Evolutionary conservation across 1,139 yeast species (phyloP), one percentile per base, ranked within the genome.

Genomic region (Arxiozyma slooffiae): DNA sequence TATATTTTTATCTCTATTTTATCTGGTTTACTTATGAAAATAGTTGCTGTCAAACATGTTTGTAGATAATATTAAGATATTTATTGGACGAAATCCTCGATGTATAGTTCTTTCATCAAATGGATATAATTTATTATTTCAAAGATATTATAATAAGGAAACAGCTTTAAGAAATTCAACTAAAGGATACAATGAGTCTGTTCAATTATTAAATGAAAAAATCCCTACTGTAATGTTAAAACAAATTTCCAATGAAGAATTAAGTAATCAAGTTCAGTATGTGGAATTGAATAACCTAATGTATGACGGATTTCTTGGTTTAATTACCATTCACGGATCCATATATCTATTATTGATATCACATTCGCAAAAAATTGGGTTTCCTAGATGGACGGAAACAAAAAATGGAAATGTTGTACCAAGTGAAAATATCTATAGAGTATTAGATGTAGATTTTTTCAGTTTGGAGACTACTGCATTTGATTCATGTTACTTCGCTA

Each of bases 321-420:
- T 84, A 26, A 68, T 82, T 24, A 70, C 74, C 38, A 66, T 81
- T 22, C 80, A 81, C 56, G 77, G 77, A 5, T 71, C 74, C 47
- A 71, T 79, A 7, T 82, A 74, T 58, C 64, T 82, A 23, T 82
- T 82, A 1, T 76, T 83, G 46, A 75, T 85, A 40, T 77, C 84
- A 3, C 72, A 74, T 21, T 73, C 78, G n/a, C 68, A 69, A 34
- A 75, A 75, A 40, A 79, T 80, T 16, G 92, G 86, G 0, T 75
- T 80, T 21, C 82, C 86, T 0, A 69, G 79, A 47, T 65, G 69
- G 68, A 57, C 49, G 9, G 37, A 41, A 18, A 37, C 55, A 22
- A 54, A 55, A 17, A 49, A 57, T 16, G 48, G 54, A 3, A 51
- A 53, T 18, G 52, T 60, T 7, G 49, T 42, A 24, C 69, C 79